These are phyloP conservation scores for Candida namnaoensis DNA, from an alignment of 805 yeast species.

Conservation along the genomic window DNA sequence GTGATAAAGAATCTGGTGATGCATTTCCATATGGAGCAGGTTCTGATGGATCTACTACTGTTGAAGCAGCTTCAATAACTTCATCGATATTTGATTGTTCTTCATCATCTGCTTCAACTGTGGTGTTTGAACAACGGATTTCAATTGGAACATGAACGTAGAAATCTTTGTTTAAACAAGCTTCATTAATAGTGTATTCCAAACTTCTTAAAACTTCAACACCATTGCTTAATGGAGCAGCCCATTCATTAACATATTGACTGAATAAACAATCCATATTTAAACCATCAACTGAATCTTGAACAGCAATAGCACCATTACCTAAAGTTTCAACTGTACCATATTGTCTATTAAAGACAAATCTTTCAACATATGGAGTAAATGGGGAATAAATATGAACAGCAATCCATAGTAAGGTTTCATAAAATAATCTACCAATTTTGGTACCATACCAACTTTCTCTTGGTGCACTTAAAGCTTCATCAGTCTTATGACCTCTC, in stretches of 20 bases:
- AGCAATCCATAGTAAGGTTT: conserved; percentile 69
- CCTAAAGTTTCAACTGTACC: conserved; percentile 63
- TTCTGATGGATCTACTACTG: no score
- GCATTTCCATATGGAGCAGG: no score
- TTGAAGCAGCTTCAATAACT: no score
- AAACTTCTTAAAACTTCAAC: conserved; percentile 61
- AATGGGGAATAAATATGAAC: conserved; percentile 64
- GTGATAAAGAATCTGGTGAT: no score
- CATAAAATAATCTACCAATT: conserved; percentile 73
- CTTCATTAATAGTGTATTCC: conserved; percentile 50
- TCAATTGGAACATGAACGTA: conserved; percentile 95
- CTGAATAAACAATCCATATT: conserved; percentile 94
- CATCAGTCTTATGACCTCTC: conserved; percentile 77
- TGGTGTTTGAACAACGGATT: conserved; percentile 86
- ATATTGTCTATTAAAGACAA: conserved; percentile 79
- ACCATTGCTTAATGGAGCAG: conserved; percentile 80
- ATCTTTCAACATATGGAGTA: conserved; percentile 80
- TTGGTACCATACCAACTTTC: conserved; percentile 81
- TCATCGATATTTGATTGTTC: conserved; percentile 12
- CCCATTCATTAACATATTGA: conserved; percentile 96
- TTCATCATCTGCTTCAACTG: conserved; percentile 28
- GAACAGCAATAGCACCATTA: conserved; percentile 58
- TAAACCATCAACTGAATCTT: conserved; percentile 75
- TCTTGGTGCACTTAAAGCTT: conserved; percentile 54
- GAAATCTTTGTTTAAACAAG: conserved; percentile 51